Evolutionary conservation across 2,329 filamentous ascomycete genomes (phyloP), one percentile per base, ranked within the genome.

Genomic region (Epicoccum nigrum): DNA sequence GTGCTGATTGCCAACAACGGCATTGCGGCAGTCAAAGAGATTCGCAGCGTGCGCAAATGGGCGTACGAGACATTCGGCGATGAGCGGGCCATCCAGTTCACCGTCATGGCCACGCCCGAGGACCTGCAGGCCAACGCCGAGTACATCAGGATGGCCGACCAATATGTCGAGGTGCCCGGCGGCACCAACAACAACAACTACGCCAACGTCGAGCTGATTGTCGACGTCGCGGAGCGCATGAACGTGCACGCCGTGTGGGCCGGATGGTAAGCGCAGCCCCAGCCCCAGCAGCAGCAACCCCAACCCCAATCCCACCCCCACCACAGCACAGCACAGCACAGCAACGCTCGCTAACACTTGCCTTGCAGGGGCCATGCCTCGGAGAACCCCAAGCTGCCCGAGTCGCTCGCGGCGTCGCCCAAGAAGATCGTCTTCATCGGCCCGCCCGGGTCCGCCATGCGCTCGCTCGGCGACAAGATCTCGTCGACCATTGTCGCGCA

Each of bases 181-280:
- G 94, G 94, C 72, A 99, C 94, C 57, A 99, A 99, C 81, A 99
- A 99, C 84, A 96, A 99, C 87, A 99, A 99, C 79, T 99, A 99
- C 78, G 94, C 94, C 79, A 99, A 99, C 74, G 94, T 99, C 54
- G 94, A 99, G 80, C 83, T 99, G 73, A 99, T 99, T 76, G 94
- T 99, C 62, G 94, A 99, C 80, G 86, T 99, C 73, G 94, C 94
- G 20, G 94, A 99, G 83, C 91, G 94, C 58, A 97, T 97, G 92
- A 86, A 93, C 67, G 94, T 99, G 55, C 94, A 99, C 71, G 94
- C 94, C 53, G 94, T 99, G 13, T 99, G 94, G 94, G 94, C 94
- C 66, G 94, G 94, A 82, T 99, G 94, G 92, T 94, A 78, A 81
- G 88, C 59, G 54, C 17, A 9, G 13, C 28, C 4, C 4, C 13